Evolutionary conservation across 192 early-diverging fungal genomes (phyloP).

Genomic region (Chytriomyces sp.): DNA sequence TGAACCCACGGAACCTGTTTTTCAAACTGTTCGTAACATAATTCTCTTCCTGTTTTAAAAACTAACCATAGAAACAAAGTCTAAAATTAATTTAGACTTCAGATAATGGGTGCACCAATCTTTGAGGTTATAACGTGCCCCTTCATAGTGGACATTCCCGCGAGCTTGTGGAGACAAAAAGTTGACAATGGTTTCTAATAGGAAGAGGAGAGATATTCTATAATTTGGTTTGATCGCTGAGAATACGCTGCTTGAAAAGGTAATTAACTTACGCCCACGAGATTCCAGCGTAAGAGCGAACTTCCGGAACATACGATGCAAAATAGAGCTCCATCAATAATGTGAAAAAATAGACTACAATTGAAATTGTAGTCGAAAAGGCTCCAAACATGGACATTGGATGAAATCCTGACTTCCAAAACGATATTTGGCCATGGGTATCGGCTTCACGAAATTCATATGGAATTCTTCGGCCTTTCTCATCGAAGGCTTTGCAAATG

Average conservation of each 20-base stretch:
- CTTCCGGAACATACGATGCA: background rate
- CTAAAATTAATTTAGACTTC: background rate
- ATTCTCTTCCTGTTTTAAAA: too few species aligned
- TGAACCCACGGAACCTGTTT: conserved; percentile 33
- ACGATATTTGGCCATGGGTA: background rate
- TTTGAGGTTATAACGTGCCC: background rate
- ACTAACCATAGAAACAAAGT: conserved; percentile 22
- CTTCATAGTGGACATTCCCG: background rate
- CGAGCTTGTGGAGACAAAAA: background rate
- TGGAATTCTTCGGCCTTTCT: background rate
- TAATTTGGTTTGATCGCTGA: too few species aligned
- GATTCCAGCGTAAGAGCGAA: background rate
- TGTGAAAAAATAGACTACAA: background rate
- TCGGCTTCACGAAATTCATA: background rate
- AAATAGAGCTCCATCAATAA: background rate
- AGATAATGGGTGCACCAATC: background rate
- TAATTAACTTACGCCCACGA: background rate
- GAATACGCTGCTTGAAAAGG: too few species aligned
- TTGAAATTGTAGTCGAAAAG: background rate
- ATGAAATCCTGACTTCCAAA: background rate
- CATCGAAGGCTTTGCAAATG: background rate
- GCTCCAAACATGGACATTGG: background rate
- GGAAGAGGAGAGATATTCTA: background rate
- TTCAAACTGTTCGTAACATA: background rate
- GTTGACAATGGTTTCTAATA: background rate